Percentiles rank a stretch among this genome's conserved stretches.
Conservation (phyloP, 441 rosid genomes). For the Erysimum cheiri region DNA sequence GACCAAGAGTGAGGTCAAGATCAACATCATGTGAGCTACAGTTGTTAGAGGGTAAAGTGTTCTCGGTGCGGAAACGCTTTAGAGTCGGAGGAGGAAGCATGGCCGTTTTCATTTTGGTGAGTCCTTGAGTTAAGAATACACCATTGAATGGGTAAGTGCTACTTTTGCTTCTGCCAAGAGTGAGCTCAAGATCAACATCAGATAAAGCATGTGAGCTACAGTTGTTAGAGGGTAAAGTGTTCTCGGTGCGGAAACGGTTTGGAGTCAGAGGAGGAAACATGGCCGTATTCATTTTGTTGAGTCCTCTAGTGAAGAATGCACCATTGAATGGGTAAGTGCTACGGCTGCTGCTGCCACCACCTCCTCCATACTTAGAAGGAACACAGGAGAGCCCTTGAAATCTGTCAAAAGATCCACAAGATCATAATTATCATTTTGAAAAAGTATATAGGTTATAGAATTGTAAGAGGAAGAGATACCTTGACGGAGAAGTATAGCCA, state of each 20-base stretch:
- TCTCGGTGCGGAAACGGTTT: neutral
- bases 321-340: neutral
- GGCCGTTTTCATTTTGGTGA: neutral
- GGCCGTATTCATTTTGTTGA: neutral
- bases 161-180: slow-evolving; percentile 3
- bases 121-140: neutral
- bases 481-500: no score
- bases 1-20: slow-evolving; percentile 10
- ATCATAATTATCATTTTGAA: neutral
- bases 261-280: slow-evolving; percentile 6
- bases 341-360: neutral
- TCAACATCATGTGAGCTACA: neutral
- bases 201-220: neutral
- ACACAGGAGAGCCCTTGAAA: neutral
- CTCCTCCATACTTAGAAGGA: neutral
- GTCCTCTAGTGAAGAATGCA: neutral
- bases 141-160: neutral
- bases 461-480: neutral
- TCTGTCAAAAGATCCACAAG: neutral
- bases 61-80: neutral
- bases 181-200: neutral
- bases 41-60: no score
- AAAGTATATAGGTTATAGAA: neutral
- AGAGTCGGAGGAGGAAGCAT: slow-evolving; percentile 5
- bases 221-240: no score